These are phyloP conservation scores for Fusarium anthophilum DNA, from an alignment of 2,329 filamentous ascomycete species.

Conservation along the genomic window DNA sequence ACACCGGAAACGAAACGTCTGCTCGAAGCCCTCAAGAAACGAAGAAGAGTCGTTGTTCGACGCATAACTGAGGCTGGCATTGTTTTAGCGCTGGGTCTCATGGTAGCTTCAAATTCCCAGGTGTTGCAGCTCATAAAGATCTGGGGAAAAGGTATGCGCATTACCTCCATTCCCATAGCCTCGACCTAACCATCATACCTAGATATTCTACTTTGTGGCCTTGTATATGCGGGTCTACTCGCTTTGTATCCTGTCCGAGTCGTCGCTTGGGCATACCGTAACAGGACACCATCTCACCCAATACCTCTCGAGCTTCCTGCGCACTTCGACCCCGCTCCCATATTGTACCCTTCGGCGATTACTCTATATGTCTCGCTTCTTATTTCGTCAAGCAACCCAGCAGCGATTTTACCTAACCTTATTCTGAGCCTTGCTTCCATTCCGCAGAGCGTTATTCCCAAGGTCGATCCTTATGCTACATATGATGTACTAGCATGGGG, in stretches of 20 bases:
- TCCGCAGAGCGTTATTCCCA: constrained; percentile 77
- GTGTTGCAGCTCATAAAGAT: constrained; percentile 56
- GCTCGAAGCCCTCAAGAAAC: constrained; percentile 50
- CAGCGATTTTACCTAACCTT: constrained; percentile 78
- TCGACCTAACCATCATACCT: constrained; percentile 4
- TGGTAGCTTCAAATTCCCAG: constrained; percentile 58
- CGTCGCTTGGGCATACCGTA: constrained; percentile 57
- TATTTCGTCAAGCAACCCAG: constrained; percentile 69
- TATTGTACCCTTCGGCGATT: constrained; percentile 84
- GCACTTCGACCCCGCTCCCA: constrained; percentile 88
- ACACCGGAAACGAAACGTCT: constrained; percentile 30
- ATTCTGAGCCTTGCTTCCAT: constrained; percentile 82
- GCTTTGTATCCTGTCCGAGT: constrained; percentile 69
- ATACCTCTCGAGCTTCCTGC: constrained; percentile 68
- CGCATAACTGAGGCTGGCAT: constrained; percentile 63
- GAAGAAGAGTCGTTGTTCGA: constrained; percentile 61
- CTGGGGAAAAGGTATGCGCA: constrained; percentile 60
- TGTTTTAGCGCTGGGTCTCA: constrained; percentile 57
- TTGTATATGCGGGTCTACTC: constrained; percentile 53
- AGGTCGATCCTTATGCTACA: constrained; percentile 63
- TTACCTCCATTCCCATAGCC: not conserved
- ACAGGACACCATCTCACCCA: constrained; percentile 49
- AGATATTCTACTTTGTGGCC: constrained; percentile 56
- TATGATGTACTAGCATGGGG: constrained; percentile 81
- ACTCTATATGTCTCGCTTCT: constrained; percentile 82